Evolutionary conservation across 208 protist genomes (phyloP), one percentile per base, ranked within the genome.

Genomic region (Zelonia costaricensis): DNA sequence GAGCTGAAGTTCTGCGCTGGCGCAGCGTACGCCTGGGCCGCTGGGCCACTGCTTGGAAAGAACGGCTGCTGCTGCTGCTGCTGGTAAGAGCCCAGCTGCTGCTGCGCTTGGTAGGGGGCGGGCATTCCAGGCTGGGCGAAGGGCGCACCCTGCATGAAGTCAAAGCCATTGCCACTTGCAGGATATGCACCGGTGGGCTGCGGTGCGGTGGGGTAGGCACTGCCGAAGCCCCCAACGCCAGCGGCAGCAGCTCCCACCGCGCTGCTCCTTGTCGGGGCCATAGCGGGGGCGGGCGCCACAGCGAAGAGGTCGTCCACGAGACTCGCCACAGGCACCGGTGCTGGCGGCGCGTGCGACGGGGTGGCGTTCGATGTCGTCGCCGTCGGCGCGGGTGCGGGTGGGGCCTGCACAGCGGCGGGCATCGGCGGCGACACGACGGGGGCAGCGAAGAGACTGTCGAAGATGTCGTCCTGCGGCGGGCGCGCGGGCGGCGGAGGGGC

Each of bases 381-480:
- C 22, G 33, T 10, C 10, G 33, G 7, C 10, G 36, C 9, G 40
- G 52, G 20, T 57, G n/a, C 13, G 5, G 51, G 13, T 30, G 22
- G 22, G 9, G 36, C 52, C 5, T 30, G 5, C 7, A 38, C 33
- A 10, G 33, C 10, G 33, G 33, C 33, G 33, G 45, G 52, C 35
- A 55, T 45, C 15, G 48, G 27, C 12, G 69, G 40, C 10, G 62
- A 45, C 36, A 69, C 46, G 18, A 59, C 48, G 0, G 81, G 76
- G 30, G 79, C 73, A 10, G 65, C 69, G 35, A 85, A 82, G 39
- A 88, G 66, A 49, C 74, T 70, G 22, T 78, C 76, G 49, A 92
- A 84, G 13, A 79, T 31, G 46, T 86, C 74, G 9, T 80, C 46
- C 43, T 51, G 36, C 13, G 60, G 25, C 18, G 58, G 43, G 23